Base-by-base conservation (phyloP, 805 yeast genomes). In the Ascoidea tarda region DNA sequence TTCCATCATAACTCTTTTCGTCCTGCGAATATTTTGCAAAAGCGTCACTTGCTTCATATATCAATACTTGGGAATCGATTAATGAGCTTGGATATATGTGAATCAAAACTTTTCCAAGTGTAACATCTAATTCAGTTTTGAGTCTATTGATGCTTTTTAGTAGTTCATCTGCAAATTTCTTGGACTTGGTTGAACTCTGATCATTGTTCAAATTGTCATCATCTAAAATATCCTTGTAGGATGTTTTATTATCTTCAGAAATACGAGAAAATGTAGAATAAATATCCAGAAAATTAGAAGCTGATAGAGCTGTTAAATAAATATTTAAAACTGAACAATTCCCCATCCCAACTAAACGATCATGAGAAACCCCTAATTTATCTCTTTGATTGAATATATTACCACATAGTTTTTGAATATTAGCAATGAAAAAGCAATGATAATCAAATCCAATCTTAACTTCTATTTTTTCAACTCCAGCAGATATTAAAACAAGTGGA, bases 11-110 rank as follows among this genome's bases (percentile, higher is more conserved):
- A 21, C 63, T 65, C 1, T 69, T 63, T 5, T 70, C 66, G 16
- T 71, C 69, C 48, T 71, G 75, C 14, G 65, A 63, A 50, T 70
- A 69, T 58, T 78, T 80, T 6, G 75, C 84, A n/a, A 64, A 66
- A 2, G 81, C 66, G 46, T 76, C 73, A 47, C 79, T 83, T 38
- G 84, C 66, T 51, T 72, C 74, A 2, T 84, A 66, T 4, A 81
- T 81, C 57, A 91, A 68, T 0, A 86, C 96, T 58, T 84, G 87
- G 1, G 82, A 66, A 60, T 93, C 97, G 48, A 78, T 71, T 54
- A 91, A 74, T 6, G 93, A 79, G 46, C 88, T 83, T 1, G 99
- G 98, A 60, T 84, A 90, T 0, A 89, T 75, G 52, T 84, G 88
- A 1, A 83, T 55, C 50, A 79, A 67, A 16, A 85, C 62, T 5